Base-by-base conservation (phyloP, 2,329 filamentous ascomycete species). In the Akanthomyces muscarius region DNA sequence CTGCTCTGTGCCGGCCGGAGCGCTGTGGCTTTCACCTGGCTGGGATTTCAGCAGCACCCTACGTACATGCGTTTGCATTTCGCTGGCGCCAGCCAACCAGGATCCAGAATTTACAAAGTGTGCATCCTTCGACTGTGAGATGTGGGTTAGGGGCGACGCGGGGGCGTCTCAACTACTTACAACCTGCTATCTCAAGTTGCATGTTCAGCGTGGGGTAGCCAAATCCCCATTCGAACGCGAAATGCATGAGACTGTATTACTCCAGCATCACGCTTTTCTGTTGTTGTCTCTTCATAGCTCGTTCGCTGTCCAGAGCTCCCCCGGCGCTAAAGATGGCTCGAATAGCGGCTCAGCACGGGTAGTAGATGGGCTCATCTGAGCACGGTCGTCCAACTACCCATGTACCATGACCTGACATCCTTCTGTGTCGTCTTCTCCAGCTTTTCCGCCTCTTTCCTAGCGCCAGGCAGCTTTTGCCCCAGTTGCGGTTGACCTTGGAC, bases 21-120 rank as follows among this genome's bases (percentile, higher is more conserved):
- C 42, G 38, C 54, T 25, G 42, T 30, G 30, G 28, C 16, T 36
- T 38, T 36, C 7, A 23, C n/a, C 50, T 30, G 33, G 44, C 56
- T 45, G 16, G 7, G 23, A 41, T 18, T 58, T 28, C 11, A 30
- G 7, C 44, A 13, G 56, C 21, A 50, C 56, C 56, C 56, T 59
- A 42, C 56, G 36, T 59, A 42, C 56, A 42, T 50, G 56, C 56
- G 51, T 42, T 14, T 11, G 33, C 30, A 8, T 16, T 25, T 38
- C 21, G 23, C 21, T 13, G 38, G 38, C 21, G 23, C 21, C 21
- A 38, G 23, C 56, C 56, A 58, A 58, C 56, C 56, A 58, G 42
- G 48, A 58, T 50, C 56, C 56, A 58, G 42, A 58, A 25, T 38
- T n/a, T 28, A n/a, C 55, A 28, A 48, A 38, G 28, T 25, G 55